Conservation (phyloP, 805 yeast genomes). For the Metschnikowia koreensis region DNA sequence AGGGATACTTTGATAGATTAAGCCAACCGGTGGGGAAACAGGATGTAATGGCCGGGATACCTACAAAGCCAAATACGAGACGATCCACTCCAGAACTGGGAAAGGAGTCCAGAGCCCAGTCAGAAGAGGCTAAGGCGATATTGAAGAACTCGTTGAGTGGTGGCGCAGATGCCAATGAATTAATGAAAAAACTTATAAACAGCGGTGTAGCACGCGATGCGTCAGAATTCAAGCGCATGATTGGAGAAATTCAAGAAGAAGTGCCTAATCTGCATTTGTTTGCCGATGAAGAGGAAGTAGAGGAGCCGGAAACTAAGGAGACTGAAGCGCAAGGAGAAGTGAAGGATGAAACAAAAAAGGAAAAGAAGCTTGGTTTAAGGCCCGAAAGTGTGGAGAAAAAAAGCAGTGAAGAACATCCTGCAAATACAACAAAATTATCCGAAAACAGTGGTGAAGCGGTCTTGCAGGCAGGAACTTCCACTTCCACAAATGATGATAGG, state of each 20-base stretch:
- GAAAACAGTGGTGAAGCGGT: neutral
- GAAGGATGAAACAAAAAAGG: neutral
- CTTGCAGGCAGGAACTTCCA: neutral
- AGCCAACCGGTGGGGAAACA: slow-evolving; percentile 7
- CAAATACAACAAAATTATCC: neutral
- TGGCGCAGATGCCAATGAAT: slow-evolving; percentile 17
- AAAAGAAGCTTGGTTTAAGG: neutral
- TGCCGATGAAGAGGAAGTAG: slow-evolving; percentile 36
- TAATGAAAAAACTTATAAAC: slow-evolving; percentile 37
- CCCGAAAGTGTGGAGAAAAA: neutral
- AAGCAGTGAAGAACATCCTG: neutral
- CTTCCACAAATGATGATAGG: neutral
- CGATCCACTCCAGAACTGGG: neutral
- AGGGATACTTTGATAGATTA: slow-evolving; percentile 32
- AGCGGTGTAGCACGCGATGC: slow-evolving; percentile 33
- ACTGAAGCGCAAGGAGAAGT: neutral
- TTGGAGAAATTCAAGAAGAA: slow-evolving; percentile 32
- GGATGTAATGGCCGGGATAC: too few relatives aligned
- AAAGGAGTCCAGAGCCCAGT: neutral
- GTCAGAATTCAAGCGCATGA: slow-evolving; percentile 27
- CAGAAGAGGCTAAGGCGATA: neutral
- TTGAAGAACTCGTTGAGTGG: slow-evolving; percentile 2
- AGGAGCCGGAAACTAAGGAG: neutral
- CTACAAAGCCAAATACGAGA: neutral
- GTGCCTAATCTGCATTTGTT: slow-evolving; percentile 37